phyloP scores from a whole-genome alignment of 371 early-diverging fungal species.

The Fennellomyces sp. region DNA sequence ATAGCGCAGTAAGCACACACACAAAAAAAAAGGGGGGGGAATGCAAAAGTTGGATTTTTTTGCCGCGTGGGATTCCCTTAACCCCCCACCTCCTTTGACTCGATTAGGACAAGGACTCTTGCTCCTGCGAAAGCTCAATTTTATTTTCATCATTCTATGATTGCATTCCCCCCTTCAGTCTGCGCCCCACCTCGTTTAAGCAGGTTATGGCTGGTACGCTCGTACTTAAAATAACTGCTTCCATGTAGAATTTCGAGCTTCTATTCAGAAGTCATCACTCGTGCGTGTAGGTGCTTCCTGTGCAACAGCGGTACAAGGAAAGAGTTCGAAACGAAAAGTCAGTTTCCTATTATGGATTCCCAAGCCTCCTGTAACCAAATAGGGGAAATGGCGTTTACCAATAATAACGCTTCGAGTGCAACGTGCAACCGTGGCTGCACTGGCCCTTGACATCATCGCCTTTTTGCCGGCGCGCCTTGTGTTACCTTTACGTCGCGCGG shows the following conservation, averaged over 20 bases:
- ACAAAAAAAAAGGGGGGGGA: neutral
- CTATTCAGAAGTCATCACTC: neutral
- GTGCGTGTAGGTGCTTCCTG: neutral
- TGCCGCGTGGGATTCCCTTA: conserved; percentile 3
- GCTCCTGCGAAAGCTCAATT: too few species aligned
- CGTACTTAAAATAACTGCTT: too few species aligned
- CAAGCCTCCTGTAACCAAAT: neutral
- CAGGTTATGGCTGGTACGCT: too few species aligned
- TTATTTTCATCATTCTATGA: too few species aligned
- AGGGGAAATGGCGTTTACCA: neutral
- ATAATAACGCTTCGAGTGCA: neutral
- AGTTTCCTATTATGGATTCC: neutral
- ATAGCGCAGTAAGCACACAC: neutral
- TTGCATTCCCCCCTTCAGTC: neutral
- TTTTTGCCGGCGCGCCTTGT: too few species aligned
- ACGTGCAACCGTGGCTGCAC: neutral
- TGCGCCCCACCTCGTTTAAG: neutral
- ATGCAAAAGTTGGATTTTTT: neutral
- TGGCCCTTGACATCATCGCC: neutral
- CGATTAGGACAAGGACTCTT: too few species aligned
- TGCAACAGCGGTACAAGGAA: neutral
- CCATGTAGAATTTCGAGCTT: neutral
- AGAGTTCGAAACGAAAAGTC: neutral
- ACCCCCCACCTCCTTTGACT: neutral
- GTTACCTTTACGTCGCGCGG: neutral